A percentile compares a stretch with the other conserved stretches of the same genome.
Evolutionary conservation across 768 basidiomycete species (phyloP).

Genomic region (Suillus subaureus): DNA sequence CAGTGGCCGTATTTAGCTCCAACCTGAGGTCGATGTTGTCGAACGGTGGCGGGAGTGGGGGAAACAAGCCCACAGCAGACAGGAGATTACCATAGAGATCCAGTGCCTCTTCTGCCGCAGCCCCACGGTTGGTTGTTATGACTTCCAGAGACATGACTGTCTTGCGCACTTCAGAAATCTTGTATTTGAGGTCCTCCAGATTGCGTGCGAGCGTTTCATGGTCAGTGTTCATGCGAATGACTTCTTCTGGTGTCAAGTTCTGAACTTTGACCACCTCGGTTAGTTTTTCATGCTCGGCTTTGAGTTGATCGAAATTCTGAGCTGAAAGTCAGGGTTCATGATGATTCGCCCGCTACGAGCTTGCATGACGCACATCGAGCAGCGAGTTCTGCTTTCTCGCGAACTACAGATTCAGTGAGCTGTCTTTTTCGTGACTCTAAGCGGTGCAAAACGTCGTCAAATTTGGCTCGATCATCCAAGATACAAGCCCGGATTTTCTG

Average conservation of each 20-base stretch:
- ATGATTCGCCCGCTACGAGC: background rate
- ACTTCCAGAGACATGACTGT: conserved; percentile 82
- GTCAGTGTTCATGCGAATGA: conserved; percentile 87
- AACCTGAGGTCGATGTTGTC: conserved; percentile 76
- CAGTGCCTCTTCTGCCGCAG: conserved; percentile 80
- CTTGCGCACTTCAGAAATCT: conserved; percentile 73
- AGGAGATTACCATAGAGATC: conserved; percentile 78
- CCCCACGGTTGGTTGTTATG: conserved; percentile 74
- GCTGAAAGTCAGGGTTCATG: conserved; percentile 40
- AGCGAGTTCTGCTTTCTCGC: conserved; percentile 65
- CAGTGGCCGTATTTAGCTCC: conserved; percentile 76
- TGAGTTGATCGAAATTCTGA: conserved; percentile 61
- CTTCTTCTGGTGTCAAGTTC: conserved; percentile 91
- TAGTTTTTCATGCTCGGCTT: conserved; percentile 64
- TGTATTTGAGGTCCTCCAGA: conserved; percentile 75
- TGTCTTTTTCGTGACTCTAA: conserved; percentile 72
- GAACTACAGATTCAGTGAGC: conserved; percentile 63
- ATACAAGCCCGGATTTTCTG: conserved; percentile 64
- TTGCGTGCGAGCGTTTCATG: conserved; percentile 76
- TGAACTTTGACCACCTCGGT: conserved; percentile 75
- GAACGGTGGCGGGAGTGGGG: conserved; percentile 70
- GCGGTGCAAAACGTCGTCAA: conserved; percentile 71
- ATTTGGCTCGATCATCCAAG: conserved; percentile 75
- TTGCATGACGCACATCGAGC: conserved; percentile 47
- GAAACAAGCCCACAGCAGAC: conserved; percentile 75